Evolutionary conservation across 768 basidiomycete species (phyloP), one percentile per base, ranked within the genome.

Genomic region (Amanita phalloides): DNA sequence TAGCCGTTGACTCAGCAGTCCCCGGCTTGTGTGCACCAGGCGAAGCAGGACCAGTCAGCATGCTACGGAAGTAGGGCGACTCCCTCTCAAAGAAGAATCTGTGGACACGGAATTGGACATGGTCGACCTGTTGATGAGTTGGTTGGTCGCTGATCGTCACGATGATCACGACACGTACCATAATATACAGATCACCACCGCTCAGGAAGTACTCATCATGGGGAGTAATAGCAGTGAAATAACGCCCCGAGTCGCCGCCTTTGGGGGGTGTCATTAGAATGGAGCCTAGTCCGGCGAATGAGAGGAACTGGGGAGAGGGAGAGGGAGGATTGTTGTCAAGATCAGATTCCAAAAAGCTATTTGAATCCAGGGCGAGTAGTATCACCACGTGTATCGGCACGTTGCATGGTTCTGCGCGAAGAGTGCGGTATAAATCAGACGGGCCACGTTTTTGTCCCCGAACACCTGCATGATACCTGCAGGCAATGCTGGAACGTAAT

Each of bases 51-150:
- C 51, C 48, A 11, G 54, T 57, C 49, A 76, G 39, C 51, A 69
- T 67, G 3, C 61, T 57, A 13, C 65, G 64, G 63, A 81, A 81
- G 42, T 66, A 69, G 0, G 64, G 51, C 0, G 78, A 80, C 36
- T 82, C 78, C 25, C 66, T 61, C 33, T 71, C 70, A 49, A 82
- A 79, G 39, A 81, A 79, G 42, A 74, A 77, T 21, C 72, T 68
- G 49, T 81, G 81, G 0, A 82, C 68, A 1, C 74, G 68, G 58
- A 78, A 82, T 3, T 75, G 64, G 32, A 68, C 64, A 45, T 76
- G 72, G 53, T 78, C 76, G 20, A 77, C 76, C 79, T 81, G 56
- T 44, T 30, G 6, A 11, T 3, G 23, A 35, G 37, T 33, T 1
- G 20, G 23, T 46, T 23, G 1, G 6, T n/a, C 23, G 20, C 3